These are phyloP conservation scores for Blastocystis sp. DNA, from an alignment of 352 stramenopile genomes.

Conservation along the genomic window DNA sequence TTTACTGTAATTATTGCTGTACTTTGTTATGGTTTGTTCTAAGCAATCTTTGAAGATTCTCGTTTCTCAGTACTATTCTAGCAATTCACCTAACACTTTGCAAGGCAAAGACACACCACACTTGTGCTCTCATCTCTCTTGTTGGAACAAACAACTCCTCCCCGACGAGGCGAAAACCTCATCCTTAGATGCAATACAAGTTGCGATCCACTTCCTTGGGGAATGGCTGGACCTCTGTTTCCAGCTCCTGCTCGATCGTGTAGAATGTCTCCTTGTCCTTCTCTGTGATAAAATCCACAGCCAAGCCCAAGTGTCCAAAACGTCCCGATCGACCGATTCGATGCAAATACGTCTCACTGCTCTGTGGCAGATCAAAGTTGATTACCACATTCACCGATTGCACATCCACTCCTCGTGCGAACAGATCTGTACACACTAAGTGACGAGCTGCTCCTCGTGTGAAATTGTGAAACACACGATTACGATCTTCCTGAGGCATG, in stretches of 20 bases:
- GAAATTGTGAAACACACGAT: constrained; percentile 99
- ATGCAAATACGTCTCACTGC: constrained; percentile 98
- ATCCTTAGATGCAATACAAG: constrained; percentile 83
- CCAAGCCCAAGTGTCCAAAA: constrained; percentile 94
- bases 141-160: constrained; percentile 39
- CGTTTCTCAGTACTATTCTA: too few species aligned
- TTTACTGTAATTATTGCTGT: background rate
- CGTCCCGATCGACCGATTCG: constrained; percentile 93
- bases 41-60: too few species aligned
- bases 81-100: too few species aligned
- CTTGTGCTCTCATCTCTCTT: background rate
- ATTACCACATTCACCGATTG: constrained; percentile 99
- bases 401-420: constrained; percentile 98
- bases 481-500: constrained; percentile 97
- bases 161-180: constrained; percentile 22
- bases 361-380: constrained; percentile 99
- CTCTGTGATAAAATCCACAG: constrained; percentile 99
- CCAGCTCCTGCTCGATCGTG: constrained; percentile 94
- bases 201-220: constrained; percentile 92
- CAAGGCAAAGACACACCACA: too few species aligned
- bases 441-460: constrained; percentile 89
- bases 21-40: too few species aligned
- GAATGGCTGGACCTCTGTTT: constrained; percentile 96
- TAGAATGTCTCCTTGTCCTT: constrained; percentile 94
- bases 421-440: constrained; percentile 92